A percentile compares a stretch with the other conserved stretches of the same genome.
Conservation (phyloP, 169 alveolate genomes). For the Cryptosporidium baileyi region DNA sequence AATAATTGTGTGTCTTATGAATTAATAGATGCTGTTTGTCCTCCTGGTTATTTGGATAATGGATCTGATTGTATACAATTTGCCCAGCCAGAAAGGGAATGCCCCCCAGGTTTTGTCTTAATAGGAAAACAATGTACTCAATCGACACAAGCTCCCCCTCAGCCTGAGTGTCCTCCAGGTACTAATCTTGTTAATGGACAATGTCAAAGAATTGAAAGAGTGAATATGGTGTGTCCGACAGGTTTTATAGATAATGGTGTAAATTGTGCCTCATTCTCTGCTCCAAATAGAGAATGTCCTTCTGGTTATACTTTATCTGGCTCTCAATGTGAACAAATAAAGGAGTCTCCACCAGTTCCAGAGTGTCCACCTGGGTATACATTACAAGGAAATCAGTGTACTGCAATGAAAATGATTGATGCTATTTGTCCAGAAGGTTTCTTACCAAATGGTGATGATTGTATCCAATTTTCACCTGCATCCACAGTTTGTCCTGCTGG, state of each 20-base stretch:
- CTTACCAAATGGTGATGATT: slow-evolving; percentile 68
- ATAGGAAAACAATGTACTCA: slow-evolving; percentile 67
- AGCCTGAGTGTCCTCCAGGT: slow-evolving; percentile 65
- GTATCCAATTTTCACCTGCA: slow-evolving; percentile 69
- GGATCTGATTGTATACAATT: slow-evolving; percentile 64
- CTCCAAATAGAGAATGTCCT: slow-evolving; percentile 69
- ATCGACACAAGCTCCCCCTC: slow-evolving; percentile 65
- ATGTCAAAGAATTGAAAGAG: slow-evolving; percentile 54
- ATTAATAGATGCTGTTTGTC: slow-evolving; percentile 58
- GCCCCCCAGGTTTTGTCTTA: slow-evolving; percentile 63
- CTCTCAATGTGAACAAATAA: slow-evolving; percentile 65
- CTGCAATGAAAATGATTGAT: slow-evolving; percentile 60
- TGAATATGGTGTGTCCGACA: slow-evolving; percentile 65
- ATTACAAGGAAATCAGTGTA: slow-evolving; percentile 56
- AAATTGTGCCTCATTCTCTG: slow-evolving; percentile 67
- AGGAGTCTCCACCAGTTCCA: slow-evolving; percentile 54
- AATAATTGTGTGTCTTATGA: slow-evolving; percentile 42
- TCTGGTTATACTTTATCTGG: slow-evolving; percentile 55
- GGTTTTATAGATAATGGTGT: slow-evolving; percentile 64
- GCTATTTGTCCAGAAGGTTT: slow-evolving; percentile 69
- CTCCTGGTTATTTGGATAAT: slow-evolving; percentile 61
- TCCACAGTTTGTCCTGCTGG: slow-evolving; percentile 67
- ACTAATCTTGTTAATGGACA: slow-evolving; percentile 63
- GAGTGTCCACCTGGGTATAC: slow-evolving; percentile 70
- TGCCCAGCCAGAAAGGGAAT: slow-evolving; percentile 63